Conservation (phyloP, 306 rosid genomes). For the Vigna angularis region DNA sequence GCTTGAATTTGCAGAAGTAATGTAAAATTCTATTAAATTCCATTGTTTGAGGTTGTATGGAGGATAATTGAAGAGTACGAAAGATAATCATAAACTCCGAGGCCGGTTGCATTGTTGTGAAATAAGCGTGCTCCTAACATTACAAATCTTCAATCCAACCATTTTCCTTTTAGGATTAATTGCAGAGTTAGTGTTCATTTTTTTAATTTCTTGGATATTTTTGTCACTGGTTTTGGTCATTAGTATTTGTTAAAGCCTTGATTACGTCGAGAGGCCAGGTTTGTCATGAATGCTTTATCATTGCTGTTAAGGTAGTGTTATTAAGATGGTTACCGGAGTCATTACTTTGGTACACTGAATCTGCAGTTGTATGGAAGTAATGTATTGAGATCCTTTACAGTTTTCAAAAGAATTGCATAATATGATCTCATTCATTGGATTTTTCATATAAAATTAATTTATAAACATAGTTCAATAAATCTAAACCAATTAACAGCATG, state of each 20-base stretch:
- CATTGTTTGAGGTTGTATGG: slow-evolving; percentile 43
- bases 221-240: background rate
- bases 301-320: background rate
- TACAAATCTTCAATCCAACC: background rate
- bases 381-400: background rate
- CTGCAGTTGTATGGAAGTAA: background rate
- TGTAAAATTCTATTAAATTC: slow-evolving; percentile 52
- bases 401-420: background rate
- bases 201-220: slow-evolving; percentile 9
- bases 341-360: background rate
- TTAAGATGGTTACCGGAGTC: background rate
- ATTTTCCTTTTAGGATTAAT: background rate
- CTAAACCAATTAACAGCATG: background rate
- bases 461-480: background rate
- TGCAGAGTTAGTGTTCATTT: background rate
- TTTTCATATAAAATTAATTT: background rate
- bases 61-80: slow-evolving; percentile 48
- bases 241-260: slow-evolving; percentile 11
- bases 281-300: background rate
- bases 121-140: slow-evolving; percentile 31
- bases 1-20: slow-evolving; percentile 46
- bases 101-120: slow-evolving; percentile 24
- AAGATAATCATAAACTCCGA: slow-evolving; percentile 41
- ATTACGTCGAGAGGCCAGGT: background rate
- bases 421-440: background rate